A percentile compares a stretch with the other conserved stretches of the same genome.
phyloP scores from a whole-genome alignment of 2,329 filamentous ascomycete species.

The Cytospora chrysosperma region DNA sequence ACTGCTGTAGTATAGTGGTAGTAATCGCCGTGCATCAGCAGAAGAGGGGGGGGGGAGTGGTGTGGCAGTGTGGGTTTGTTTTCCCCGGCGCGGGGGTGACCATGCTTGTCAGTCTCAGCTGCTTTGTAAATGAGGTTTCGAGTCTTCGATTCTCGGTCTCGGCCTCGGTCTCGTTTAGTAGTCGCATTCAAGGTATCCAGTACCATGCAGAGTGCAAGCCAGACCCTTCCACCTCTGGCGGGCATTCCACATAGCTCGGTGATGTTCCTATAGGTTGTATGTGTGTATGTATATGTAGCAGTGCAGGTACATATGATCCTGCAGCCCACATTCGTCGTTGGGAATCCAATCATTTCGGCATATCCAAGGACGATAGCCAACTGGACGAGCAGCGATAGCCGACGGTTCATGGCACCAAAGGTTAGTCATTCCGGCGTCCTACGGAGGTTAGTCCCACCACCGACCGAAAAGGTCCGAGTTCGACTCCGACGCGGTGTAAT shows the following conservation, averaged over 20 bases:
- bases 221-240: too few relatives aligned
- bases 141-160: too few relatives aligned
- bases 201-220: neutral
- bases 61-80: too few relatives aligned
- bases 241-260: neutral
- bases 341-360: neutral
- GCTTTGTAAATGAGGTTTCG: too few relatives aligned
- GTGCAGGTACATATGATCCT: neutral
- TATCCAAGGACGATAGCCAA: neutral
- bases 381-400: neutral
- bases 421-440: neutral
- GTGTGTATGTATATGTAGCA: too few relatives aligned
- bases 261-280: neutral
- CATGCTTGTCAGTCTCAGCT: constrained; percentile 14
- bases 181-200: too few relatives aligned
- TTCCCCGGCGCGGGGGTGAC: constrained; percentile 13
- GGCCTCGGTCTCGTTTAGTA: too few relatives aligned
- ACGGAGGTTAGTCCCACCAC: neutral
- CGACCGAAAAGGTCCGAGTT: neutral
- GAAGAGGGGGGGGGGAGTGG: neutral
- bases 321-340: neutral
- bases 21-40: constrained; percentile 2
- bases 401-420: neutral
- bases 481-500: neutral
- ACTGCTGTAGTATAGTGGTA: neutral